Percentiles rank a stretch among this genome's conserved stretches.
Conservation (phyloP, 2,329 filamentous ascomycete genomes). For the Drechslerella dactyloides region DNA sequence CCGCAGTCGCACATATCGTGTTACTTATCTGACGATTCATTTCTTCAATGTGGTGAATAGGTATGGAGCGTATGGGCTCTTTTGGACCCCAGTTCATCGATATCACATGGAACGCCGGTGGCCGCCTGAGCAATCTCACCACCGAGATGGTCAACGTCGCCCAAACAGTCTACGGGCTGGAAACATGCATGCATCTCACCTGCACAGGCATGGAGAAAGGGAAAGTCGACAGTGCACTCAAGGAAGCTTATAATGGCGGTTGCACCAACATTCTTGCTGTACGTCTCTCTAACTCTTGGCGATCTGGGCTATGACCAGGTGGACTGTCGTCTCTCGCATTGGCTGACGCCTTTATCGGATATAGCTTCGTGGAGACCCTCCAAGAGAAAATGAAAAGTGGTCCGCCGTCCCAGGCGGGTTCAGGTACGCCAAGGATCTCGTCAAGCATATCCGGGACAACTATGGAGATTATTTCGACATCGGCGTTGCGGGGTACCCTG, state of each 20-base stretch:
- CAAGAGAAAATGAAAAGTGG: constrained; percentile 92
- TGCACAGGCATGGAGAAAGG: constrained; percentile 97
- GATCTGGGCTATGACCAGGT: background rate
- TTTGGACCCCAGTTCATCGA: constrained; percentile 95
- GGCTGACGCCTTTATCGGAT: background rate
- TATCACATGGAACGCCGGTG: constrained; percentile 97
- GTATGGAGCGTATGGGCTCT: constrained; percentile 96
- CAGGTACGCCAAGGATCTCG: constrained; percentile 88
- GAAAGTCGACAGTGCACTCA: constrained; percentile 86
- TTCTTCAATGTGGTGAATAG: constrained; percentile 39
- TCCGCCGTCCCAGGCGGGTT: constrained; percentile 85
- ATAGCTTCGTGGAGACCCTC: constrained; percentile 82
- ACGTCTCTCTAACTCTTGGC: constrained; percentile 14
- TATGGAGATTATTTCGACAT: constrained; percentile 96
- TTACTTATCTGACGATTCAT: constrained; percentile 19
- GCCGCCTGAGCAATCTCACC: constrained; percentile 86
- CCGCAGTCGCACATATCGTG: background rate
- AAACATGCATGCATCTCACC: constrained; percentile 98
- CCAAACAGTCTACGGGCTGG: constrained; percentile 91
- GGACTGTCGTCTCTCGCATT: constrained; percentile 4
- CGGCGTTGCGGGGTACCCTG: constrained; percentile 93
- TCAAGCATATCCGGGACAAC: constrained; percentile 77
- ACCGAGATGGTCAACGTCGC: constrained; percentile 97
- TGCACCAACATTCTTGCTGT: constrained; percentile 93
- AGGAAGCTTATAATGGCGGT: constrained; percentile 87